These are phyloP conservation scores for Piloderma croceum DNA, from an alignment of 768 basidiomycete genomes.

Conservation along the genomic window DNA sequence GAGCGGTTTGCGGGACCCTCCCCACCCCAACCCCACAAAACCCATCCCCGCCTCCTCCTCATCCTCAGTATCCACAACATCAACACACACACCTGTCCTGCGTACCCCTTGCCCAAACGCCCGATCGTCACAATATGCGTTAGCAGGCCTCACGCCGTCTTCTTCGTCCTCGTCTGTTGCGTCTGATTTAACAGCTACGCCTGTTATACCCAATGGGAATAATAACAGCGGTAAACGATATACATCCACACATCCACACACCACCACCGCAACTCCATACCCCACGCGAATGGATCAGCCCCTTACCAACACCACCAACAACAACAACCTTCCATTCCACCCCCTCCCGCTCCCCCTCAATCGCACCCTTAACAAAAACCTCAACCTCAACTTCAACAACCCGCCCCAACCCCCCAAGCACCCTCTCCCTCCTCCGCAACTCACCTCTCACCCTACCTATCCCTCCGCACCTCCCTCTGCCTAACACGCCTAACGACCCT, in stretches of 20 bases:
- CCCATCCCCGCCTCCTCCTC: slow-evolving; percentile 54
- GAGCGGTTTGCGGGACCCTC: slow-evolving; percentile 16
- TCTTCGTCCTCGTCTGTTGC: slow-evolving; percentile 20
- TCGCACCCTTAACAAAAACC: slow-evolving; percentile 3
- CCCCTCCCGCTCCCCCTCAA: neutral
- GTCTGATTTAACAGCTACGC: neutral
- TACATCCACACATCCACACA: slow-evolving; percentile 26
- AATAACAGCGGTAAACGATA: slow-evolving; percentile 19
- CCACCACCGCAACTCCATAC: slow-evolving; percentile 22
- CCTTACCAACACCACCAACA: slow-evolving; percentile 32
- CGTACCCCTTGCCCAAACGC: slow-evolving; percentile 18
- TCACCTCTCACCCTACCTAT: slow-evolving; percentile 46
- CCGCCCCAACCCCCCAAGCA: slow-evolving; percentile 9
- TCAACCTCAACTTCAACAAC: slow-evolving; percentile 15
- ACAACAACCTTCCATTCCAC: slow-evolving; percentile 27
- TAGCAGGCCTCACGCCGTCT: slow-evolving; percentile 16
- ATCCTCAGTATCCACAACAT: slow-evolving; percentile 66
- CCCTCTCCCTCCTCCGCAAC: slow-evolving; percentile 42
- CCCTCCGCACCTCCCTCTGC: too few species aligned
- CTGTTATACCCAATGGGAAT: slow-evolving; percentile 12
- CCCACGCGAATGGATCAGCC: too few species aligned
- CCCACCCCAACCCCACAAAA: slow-evolving; percentile 30
- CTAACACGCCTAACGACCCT: slow-evolving; percentile 48
- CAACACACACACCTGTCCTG: slow-evolving; percentile 68
- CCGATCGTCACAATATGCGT: slow-evolving; percentile 20